These are phyloP conservation scores for Cerioporus squamosus DNA, from an alignment of 1,284 basidiomycete genomes.

Conservation along the genomic window DNA sequence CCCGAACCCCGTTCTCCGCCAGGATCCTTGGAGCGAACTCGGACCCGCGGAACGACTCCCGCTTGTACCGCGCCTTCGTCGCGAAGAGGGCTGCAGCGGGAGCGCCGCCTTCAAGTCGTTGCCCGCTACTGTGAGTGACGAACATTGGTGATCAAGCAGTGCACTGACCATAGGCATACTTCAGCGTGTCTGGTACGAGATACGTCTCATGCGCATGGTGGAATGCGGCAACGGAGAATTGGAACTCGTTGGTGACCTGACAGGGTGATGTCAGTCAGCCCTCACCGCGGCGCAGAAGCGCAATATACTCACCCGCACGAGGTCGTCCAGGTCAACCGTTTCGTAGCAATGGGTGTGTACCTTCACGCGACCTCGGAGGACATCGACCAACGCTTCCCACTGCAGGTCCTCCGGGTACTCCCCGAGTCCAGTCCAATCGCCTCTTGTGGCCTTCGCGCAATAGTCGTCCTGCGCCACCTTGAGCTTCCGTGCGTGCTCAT, in stretches of 20 bases:
- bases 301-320: slow-evolving; percentile 58
- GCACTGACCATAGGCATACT: slow-evolving; percentile 57
- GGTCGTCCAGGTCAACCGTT: slow-evolving; percentile 46
- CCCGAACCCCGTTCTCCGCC: slow-evolving; percentile 73
- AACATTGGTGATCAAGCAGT: background rate
- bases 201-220: slow-evolving; percentile 91
- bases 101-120: slow-evolving; percentile 32
- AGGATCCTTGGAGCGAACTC: slow-evolving; percentile 87
- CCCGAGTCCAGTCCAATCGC: slow-evolving; percentile 62
- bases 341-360: slow-evolving; percentile 77
- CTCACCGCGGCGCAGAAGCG: too few relatives aligned
- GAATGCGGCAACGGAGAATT: slow-evolving; percentile 81
- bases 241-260: slow-evolving; percentile 78
- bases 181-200: slow-evolving; percentile 80
- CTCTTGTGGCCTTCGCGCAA: slow-evolving; percentile 59
- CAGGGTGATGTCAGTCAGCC: background rate
- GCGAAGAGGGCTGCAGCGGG: slow-evolving; percentile 86
- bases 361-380: slow-evolving; percentile 82
- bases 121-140: background rate
- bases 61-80: slow-evolving; percentile 64
- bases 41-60: slow-evolving; percentile 84
- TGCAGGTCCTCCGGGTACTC: slow-evolving; percentile 79
- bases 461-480: slow-evolving; percentile 80
- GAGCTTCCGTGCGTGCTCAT: slow-evolving; percentile 75
- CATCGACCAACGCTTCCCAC: slow-evolving; percentile 88